Conservation (phyloP, 306 rosid genomes). For the Ammopiptanthus mongolicus region DNA sequence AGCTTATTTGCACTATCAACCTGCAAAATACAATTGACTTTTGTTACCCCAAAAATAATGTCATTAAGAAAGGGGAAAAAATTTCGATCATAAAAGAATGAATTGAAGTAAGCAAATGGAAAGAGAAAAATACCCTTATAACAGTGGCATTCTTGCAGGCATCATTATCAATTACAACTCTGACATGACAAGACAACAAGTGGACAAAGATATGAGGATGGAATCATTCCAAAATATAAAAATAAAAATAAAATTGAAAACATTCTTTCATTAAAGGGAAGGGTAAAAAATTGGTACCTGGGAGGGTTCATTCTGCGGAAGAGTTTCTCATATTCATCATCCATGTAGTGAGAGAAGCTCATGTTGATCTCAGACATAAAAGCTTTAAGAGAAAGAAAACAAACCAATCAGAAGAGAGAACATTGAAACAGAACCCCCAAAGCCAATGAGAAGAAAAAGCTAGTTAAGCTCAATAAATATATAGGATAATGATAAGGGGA, state of each 20-base stretch:
- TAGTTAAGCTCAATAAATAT: background rate
- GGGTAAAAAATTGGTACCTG: slow-evolving; percentile 34
- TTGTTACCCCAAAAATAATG: background rate
- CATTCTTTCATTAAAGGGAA: slow-evolving; percentile 17
- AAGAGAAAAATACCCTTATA: slow-evolving; percentile 47
- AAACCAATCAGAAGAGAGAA: slow-evolving; percentile 40
- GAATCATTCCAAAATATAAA: slow-evolving; percentile 10
- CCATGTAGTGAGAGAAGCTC: slow-evolving; percentile 79
- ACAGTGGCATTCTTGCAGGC: slow-evolving; percentile 82
- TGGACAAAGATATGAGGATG: slow-evolving; percentile 20
- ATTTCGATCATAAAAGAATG: background rate
- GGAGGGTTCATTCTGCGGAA: slow-evolving; percentile 93
- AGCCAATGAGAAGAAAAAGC: slow-evolving; percentile 38
- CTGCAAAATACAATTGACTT: slow-evolving; percentile 30
- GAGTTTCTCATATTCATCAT: slow-evolving; percentile 83
- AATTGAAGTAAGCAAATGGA: background rate
- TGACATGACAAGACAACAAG: slow-evolving; percentile 37
- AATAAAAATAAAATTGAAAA: background rate
- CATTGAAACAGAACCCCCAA: slow-evolving; percentile 30
- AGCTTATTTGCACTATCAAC: slow-evolving; percentile 83
- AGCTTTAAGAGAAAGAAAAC: slow-evolving; percentile 39
- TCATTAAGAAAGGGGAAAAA: background rate
- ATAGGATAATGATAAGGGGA: slow-evolving; percentile 8
- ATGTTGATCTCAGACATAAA: slow-evolving; percentile 62
- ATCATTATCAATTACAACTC: slow-evolving; percentile 93